Base-by-base conservation (phyloP, 306 rosid genomes). In the Carpinus fangiana region DNA sequence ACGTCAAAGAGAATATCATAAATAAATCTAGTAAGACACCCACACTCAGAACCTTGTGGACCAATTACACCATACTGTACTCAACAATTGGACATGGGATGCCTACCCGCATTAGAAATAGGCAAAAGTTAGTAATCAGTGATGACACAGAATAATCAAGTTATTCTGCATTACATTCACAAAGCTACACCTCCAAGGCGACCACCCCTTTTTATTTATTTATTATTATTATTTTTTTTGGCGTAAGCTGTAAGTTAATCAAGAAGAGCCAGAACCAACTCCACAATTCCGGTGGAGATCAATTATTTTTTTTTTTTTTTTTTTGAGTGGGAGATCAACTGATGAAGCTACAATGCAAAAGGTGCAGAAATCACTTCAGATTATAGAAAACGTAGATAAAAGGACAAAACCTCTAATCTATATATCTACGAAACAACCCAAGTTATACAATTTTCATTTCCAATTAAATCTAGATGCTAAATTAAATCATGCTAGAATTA, bases 351-450 rank as follows among this genome's bases (percentile, higher is more conserved):
- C 72, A 7, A 36, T 20, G 50, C 7, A 16, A 78, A 78, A 28
- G 47, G 51, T 6, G 64, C 68, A 45, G 38, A 43, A 31, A 67
- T 43, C 17, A 45, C 52, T 34, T 53, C 9, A 46, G 76, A 80
- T 60, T 48, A 16, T 48, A 48, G 71, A 23, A 28, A 80, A 57
- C 53, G 43, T 51, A 62, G 84, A 81, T 70, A 81, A 71, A 53
- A 8, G 36, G 38, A 52, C 67, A 54, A 4, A 52, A 13, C 57
- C 67, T 13, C 53, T 70, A 78, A 64, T 56, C 47, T 61, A 60
- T 72, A 43, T 28, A 48, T 61, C 52, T 13, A 45, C 20, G 51
- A 41, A 59, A 52, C 55, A 71, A 70, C 76, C 66, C 41, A 68
- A 76, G 73, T 61, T 68, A 21, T 48, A 55, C 46, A 59, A 36